phyloP scores from a whole-genome alignment of 768 basidiomycete species.

The Tricholoma terreum region DNA sequence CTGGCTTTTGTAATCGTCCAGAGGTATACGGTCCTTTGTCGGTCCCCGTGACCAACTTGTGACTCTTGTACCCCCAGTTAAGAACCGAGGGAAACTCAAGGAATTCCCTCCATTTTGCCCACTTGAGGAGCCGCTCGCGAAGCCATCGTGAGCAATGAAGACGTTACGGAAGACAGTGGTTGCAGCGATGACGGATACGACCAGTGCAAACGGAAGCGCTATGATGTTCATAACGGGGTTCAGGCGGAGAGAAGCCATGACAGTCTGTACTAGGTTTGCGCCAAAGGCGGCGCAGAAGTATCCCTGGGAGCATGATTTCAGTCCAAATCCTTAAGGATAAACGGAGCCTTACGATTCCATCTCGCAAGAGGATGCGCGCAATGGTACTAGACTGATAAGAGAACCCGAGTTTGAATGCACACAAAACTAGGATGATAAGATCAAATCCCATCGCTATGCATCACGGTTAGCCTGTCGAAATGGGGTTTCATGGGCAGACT shows the following conservation, averaged over 20 bases:
- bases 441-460: conserved; percentile 32
- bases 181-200: conserved; percentile 34
- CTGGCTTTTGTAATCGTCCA: conserved; percentile 17
- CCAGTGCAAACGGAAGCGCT: conserved; percentile 30
- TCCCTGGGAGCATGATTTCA: conserved; percentile 10
- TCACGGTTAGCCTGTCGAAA: neutral
- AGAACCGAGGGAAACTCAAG: conserved; percentile 4
- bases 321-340: neutral
- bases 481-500: neutral
- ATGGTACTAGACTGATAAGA: conserved; percentile 25
- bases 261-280: conserved; percentile 32
- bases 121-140: conserved; percentile 17
- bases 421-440: conserved; percentile 28
- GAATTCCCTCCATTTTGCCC: neutral
- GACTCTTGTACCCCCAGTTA: conserved; percentile 2
- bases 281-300: conserved; percentile 33
- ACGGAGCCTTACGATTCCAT: conserved; percentile 27
- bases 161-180: conserved; percentile 36
- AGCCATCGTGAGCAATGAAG: conserved; percentile 29
- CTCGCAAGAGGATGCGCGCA: conserved; percentile 27
- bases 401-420: conserved; percentile 20
- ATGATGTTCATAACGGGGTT: conserved; percentile 37
- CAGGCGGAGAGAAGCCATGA: conserved; percentile 28
- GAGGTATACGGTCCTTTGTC: conserved; percentile 17
- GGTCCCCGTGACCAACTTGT: conserved; percentile 1